Evolutionary conservation across 2,329 filamentous ascomycete genomes (phyloP).

Genomic region (Leptodontidium sp.): DNA sequence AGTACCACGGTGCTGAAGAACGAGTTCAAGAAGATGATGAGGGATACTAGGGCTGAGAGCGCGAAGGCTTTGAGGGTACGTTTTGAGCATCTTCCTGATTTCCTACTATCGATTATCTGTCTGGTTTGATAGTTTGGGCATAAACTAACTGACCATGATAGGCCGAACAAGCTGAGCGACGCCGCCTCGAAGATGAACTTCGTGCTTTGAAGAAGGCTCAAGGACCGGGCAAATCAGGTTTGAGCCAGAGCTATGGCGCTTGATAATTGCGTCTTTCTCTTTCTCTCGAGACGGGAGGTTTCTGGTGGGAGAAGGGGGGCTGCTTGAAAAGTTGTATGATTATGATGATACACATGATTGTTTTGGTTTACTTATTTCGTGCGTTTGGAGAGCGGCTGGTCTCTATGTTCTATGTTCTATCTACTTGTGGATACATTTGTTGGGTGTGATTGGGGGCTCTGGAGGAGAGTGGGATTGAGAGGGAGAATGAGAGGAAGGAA

Average conservation of each 20-base stretch:
- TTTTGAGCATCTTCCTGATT: constrained; percentile 31
- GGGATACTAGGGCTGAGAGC: constrained; percentile 72
- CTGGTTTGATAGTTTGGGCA: neutral
- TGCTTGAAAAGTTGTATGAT: constrained; percentile 18
- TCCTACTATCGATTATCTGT: constrained; percentile 38
- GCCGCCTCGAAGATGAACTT: constrained; percentile 70
- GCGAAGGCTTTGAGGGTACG: constrained; percentile 70
- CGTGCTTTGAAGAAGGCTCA: constrained; percentile 54
- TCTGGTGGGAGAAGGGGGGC: neutral
- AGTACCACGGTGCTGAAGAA: constrained; percentile 74
- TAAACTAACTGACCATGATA: constrained; percentile 46
- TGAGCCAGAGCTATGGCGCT: constrained; percentile 43
- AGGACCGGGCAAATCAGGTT: constrained; percentile 47
- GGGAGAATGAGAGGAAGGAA: no score
- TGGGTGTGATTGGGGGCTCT: no score
- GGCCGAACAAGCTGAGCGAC: constrained; percentile 76
- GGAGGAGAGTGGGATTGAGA: no score
- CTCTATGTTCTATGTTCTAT: neutral
- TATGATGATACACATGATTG: constrained; percentile 21
- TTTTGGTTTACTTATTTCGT: neutral
- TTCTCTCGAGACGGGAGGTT: neutral
- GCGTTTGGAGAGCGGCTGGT: neutral
- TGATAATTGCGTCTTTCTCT: neutral
- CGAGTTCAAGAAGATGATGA: constrained; percentile 85
- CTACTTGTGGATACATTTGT: neutral